A percentile compares a stretch with the other conserved stretches of the same genome.
phyloP scores from a whole-genome alignment of 2,329 filamentous ascomycete genomes.

The Colletotrichum siamense region DNA sequence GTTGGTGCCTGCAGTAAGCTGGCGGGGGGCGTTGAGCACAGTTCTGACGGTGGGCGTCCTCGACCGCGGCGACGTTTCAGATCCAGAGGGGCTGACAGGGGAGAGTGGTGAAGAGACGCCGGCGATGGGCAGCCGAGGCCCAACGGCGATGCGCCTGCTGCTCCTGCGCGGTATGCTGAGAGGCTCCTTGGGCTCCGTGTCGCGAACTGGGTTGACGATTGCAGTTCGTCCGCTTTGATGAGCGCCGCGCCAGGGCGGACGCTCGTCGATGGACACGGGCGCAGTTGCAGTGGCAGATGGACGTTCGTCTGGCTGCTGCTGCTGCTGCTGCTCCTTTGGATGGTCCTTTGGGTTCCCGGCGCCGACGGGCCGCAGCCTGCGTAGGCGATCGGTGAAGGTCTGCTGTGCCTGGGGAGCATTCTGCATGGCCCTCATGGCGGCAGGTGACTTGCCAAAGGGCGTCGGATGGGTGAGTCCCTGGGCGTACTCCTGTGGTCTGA shows the following conservation, averaged over 20 bases:
- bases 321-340: background rate
- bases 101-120: slow-evolving; percentile 29
- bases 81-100: slow-evolving; percentile 34
- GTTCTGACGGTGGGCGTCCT: slow-evolving; percentile 37
- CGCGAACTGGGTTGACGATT: slow-evolving; percentile 68
- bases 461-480: slow-evolving; percentile 38
- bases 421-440: slow-evolving; percentile 27
- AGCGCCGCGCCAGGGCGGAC: slow-evolving; percentile 74
- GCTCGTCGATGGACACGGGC: slow-evolving; percentile 37
- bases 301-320: slow-evolving; percentile 20
- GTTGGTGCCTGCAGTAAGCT: background rate
- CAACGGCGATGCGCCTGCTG: slow-evolving; percentile 43
- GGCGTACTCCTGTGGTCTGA: slow-evolving; percentile 57
- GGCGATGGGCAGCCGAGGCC: slow-evolving; percentile 23
- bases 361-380: slow-evolving; percentile 41
- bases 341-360: background rate
- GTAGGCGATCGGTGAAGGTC: slow-evolving; percentile 51
- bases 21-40: slow-evolving; percentile 24
- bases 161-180: slow-evolving; percentile 60
- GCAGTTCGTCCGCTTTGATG: slow-evolving; percentile 73
- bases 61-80: slow-evolving; percentile 37
- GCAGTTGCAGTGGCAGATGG: slow-evolving; percentile 25
- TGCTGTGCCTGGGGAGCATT: slow-evolving; percentile 26
- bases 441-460: slow-evolving; percentile 18
- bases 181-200: slow-evolving; percentile 62